Evolutionary conservation across 2,329 filamentous ascomycete genomes (phyloP), one percentile per base, ranked within the genome.

Genomic region (Fusarium sp.): DNA sequence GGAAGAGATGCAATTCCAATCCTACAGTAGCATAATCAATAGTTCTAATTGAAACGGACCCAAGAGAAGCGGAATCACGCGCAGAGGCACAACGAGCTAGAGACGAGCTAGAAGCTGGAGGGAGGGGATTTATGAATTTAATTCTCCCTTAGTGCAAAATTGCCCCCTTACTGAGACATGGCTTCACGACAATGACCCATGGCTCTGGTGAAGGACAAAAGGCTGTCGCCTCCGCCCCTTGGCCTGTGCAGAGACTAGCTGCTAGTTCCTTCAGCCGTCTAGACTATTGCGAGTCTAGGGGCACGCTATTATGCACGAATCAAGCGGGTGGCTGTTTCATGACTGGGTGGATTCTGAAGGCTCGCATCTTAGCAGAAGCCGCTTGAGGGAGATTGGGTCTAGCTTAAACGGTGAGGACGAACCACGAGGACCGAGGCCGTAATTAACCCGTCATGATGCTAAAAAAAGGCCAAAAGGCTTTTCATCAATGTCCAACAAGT

Each of bases 391-490:
- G 46, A 69, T 70, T 70, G 22, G 52, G 59, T 47, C 62, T 71
- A 72, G 70, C 54, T 55, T 54, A 71, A 68, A 72, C 70, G 66
- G 70, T 73, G 66, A 72, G 52, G 53, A 57, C 53, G 27, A 62
- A 61, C 70, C 65, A 70, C 60, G 44, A 50, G 62, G 61, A 61
- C 53, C 35, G n/a, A 55, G 55, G 42, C 66, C 54, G 70, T 73
- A 73, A 73, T 72, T 73, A 71, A 73, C 54, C 70, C 70, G 66
- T 61, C 66, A 72, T 71, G 70, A 63, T 73, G 45, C 70, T 72
- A 73, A 73, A 72, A 72, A 72, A 70, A 72, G 65, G 46, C 25
- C 39, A 15, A 54, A 22, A 36, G 39, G n/a, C 18, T 36, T 42
- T 44, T 42, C 22, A 50, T 54, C 33, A 62, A 47, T 20, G 42